Percentiles rank a stretch among this genome's conserved stretches.
Conservation (phyloP, 2,329 filamentous ascomycete genomes). For the Colletotrichum magnum region DNA sequence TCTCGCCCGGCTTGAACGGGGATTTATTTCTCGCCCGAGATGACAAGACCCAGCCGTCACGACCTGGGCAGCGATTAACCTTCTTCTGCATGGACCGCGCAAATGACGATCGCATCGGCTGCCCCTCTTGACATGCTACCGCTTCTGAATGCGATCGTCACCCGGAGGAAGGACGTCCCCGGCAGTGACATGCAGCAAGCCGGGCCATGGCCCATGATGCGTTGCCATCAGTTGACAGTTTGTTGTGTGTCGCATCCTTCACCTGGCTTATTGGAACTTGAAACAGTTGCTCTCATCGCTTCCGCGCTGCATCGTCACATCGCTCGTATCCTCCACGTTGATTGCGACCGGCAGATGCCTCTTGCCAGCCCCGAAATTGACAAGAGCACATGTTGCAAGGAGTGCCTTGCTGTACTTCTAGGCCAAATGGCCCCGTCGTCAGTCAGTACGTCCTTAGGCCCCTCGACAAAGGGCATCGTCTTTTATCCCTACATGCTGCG, state of each 20-base stretch:
- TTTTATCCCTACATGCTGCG: no score
- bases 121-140: conserved; percentile 3
- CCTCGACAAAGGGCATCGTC: no score
- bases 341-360: conserved; percentile 21
- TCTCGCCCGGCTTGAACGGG: not conserved
- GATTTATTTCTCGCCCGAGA: conserved; percentile 25
- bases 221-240: no score
- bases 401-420: conserved; percentile 12
- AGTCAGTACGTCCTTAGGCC: not conserved
- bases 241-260: conserved; percentile 1
- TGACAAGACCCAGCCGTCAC: conserved; percentile 22
- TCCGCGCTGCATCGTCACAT: conserved; percentile 14
- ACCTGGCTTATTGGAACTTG: conserved; percentile 2
- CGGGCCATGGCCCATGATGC: not conserved
- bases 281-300: conserved; percentile 23
- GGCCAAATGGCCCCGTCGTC: not conserved
- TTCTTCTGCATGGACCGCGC: conserved; percentile 4
- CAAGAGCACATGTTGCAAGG: conserved; percentile 9
- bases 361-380: conserved; percentile 14
- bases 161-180: not conserved
- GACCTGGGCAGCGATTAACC: conserved; percentile 26
- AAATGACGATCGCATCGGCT: conserved; percentile 22
- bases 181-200: not conserved
- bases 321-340: conserved; percentile 8
- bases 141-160: conserved; percentile 12